These are phyloP conservation scores for Diversispora epigaea DNA, from an alignment of 192 early-diverging fungal species.

Conservation along the genomic window DNA sequence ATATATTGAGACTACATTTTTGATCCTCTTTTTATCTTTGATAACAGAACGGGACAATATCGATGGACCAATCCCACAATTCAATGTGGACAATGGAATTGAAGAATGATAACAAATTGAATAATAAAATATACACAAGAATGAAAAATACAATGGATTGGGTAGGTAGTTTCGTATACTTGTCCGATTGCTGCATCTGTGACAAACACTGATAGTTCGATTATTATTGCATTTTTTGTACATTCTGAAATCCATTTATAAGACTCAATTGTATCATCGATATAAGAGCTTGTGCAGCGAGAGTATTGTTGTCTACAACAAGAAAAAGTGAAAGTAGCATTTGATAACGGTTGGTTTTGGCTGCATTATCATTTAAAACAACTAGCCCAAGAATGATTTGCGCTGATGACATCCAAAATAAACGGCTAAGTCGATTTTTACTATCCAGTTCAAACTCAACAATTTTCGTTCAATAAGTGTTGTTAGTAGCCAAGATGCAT, in stretches of 20 bases:
- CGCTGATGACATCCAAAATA: neutral
- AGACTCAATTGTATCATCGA: neutral
- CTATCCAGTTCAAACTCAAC: conserved; percentile 9
- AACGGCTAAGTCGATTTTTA: neutral
- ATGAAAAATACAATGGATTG: conserved; percentile 17
- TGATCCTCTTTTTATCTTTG: too few relatives aligned
- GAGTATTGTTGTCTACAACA: conserved; percentile 5
- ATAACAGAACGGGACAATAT: too few relatives aligned
- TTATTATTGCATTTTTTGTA: conserved; percentile 15
- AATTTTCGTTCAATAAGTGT: neutral
- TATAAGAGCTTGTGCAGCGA: neutral
- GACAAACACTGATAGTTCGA: neutral
- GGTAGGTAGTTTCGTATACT: neutral
- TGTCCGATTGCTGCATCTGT: neutral
- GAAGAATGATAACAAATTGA: too few relatives aligned
- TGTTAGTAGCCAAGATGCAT: neutral
- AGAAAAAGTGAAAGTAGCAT: conserved; percentile 1
- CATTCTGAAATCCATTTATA: conserved; percentile 11
- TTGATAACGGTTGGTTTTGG: too few relatives aligned
- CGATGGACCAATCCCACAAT: too few relatives aligned
- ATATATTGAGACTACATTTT: too few relatives aligned
- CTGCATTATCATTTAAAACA: neutral
- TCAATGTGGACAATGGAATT: too few relatives aligned
- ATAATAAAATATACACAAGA: too few relatives aligned
- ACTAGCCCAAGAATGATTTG: neutral